Percentiles rank a stretch among this genome's conserved stretches.
phyloP scores from a whole-genome alignment of 1,139 yeast genomes.

The Blastobotrys ciferrii region DNA sequence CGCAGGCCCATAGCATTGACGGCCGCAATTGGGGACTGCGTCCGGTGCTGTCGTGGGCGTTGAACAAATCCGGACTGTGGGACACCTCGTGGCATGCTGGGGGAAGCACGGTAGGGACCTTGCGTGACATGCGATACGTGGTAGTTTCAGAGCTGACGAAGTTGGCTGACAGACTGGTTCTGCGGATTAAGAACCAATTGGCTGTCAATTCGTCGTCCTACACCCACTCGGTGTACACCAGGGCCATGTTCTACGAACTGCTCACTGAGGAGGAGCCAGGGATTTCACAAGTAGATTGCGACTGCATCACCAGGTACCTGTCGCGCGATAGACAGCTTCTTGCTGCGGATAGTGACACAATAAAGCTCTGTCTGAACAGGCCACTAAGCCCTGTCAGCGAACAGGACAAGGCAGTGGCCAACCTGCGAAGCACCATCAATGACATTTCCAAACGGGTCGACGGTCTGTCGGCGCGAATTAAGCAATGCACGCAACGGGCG shows the following conservation, averaged over 20 bases:
- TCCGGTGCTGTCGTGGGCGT: conserved; percentile 27
- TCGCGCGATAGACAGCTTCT: conserved; percentile 29
- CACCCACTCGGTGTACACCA: conserved; percentile 29
- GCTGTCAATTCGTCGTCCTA: too few relatives aligned
- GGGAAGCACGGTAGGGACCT: conserved; percentile 20
- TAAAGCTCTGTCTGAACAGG: conserved; percentile 22
- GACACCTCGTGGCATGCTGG: conserved; percentile 28
- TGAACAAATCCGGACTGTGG: conserved; percentile 24
- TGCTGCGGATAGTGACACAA: conserved; percentile 22
- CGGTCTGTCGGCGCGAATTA: conserved; percentile 27
- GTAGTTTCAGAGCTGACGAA: conserved; percentile 22
- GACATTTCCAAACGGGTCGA: conserved; percentile 30
- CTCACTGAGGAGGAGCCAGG: background rate
- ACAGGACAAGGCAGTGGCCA: conserved; percentile 35
- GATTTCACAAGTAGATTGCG: conserved; percentile 28
- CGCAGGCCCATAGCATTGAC: conserved; percentile 20
- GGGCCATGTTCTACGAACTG: conserved; percentile 21
- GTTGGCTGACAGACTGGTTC: conserved; percentile 15
- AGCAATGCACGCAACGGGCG: conserved; percentile 26
- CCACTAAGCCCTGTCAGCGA: conserved; percentile 26
- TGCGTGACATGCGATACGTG: conserved; percentile 31
- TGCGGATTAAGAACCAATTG: too few relatives aligned
- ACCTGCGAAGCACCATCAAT: conserved; percentile 30
- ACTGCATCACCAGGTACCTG: conserved; percentile 31
- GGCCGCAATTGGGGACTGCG: conserved; percentile 20